These are phyloP conservation scores for Pugionium dolabratum DNA, from an alignment of 345 rosid genomes.

Conservation along the genomic window DNA sequence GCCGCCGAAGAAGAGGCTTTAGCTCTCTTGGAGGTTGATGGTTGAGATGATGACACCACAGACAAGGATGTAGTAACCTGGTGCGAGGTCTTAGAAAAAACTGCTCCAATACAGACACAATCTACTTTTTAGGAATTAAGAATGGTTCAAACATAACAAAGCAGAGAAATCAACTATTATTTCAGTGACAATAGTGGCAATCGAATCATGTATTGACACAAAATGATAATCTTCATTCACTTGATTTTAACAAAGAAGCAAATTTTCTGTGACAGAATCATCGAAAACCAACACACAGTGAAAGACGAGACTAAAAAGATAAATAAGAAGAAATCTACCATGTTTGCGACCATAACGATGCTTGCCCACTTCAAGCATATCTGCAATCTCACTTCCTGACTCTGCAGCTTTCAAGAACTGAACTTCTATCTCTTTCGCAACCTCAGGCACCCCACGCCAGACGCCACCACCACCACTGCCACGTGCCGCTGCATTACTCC, in stretches of 20 bases:
- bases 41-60: conserved; percentile 52
- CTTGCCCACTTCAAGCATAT: conserved; percentile 87
- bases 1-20: conserved; percentile 31
- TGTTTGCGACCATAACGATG: conserved; percentile 74
- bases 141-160: too few species aligned
- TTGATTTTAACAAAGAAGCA: too few species aligned
- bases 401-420: conserved; percentile 84
- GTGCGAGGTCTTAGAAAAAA: too few species aligned
- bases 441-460: conserved; percentile 54
- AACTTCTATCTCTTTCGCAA: conserved; percentile 62
- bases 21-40: conserved; percentile 57
- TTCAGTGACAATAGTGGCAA: too few species aligned
- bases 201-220: too few species aligned
- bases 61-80: too few species aligned
- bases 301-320: not conserved
- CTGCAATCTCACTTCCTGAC: conserved; percentile 73
- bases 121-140: too few species aligned
- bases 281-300: not conserved
- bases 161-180: too few species aligned
- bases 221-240: too few species aligned
- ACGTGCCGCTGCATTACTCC: conserved; percentile 33
- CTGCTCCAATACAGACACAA: too few species aligned
- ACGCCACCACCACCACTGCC: conserved; percentile 39
- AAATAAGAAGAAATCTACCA: conserved; percentile 41
- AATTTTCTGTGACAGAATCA: too few species aligned